Base-by-base conservation (phyloP, 2,329 filamentous ascomycete species). In the Fusarium sp. region DNA sequence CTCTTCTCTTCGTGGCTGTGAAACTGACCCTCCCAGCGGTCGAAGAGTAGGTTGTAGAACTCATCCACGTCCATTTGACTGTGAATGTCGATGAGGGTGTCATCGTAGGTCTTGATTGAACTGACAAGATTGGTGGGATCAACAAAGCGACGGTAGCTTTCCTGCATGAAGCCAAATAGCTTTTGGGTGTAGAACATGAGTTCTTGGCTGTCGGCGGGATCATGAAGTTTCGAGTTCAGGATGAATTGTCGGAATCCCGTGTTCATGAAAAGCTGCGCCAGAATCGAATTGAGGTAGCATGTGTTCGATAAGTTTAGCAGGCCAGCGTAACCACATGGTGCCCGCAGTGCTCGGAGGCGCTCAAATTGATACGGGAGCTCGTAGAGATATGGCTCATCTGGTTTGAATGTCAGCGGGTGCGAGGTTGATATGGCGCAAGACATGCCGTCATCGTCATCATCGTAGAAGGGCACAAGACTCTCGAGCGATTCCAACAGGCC, bases 51-150 rank as follows among this genome's bases (percentile, higher is more conserved):
- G 78, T 97, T 98, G 85, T 97, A 98, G 81, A 98, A 99, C 81
- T 98, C 95, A 76, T 98, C 97, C 6, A 98, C 97, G 80, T 99
- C 97, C 94, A 99, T 98, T 82, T 99, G 97, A 68, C 94, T 91
- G 65, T 92, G 91, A 30, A 97, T 92, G 81, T 98, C 95, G 72
- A 99, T 97, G 17, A 90, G 87, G 3, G 91, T 89, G 67, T 95
- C 93, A 38, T 97, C 94, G 67, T 95, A 96, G 0, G 93, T 96
- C 76, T 91, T 92, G 78, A 98, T 94, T 45, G 91, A 92, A 37
- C 87, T 87, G 15, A 97, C 93, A 71, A 97, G 91, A 2, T 87
- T 87, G 60, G 88, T 86, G 0, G 97, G 94, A 71, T 97, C 94
- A 22, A 95, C 88, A 68, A 87, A 92, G 74, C 93, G 93, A 38